These are phyloP conservation scores for Calocybe indica DNA, from an alignment of 768 basidiomycete species.

Conservation along the genomic window DNA sequence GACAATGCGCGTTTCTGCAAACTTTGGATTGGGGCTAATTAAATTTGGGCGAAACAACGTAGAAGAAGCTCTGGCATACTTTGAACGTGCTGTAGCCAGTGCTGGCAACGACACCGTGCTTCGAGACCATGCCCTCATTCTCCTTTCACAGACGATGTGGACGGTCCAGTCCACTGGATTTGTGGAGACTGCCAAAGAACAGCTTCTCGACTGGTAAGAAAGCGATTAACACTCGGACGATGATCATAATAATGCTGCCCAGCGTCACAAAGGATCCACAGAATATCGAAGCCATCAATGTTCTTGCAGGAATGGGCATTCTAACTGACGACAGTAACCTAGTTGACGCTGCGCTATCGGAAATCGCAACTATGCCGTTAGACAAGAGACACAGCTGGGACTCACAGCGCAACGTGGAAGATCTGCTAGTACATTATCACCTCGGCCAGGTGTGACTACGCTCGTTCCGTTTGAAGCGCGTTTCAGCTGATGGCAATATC, in stretches of 20 bases:
- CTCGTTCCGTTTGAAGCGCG: background rate
- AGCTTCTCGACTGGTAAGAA: slow-evolving; percentile 76
- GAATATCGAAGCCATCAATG: slow-evolving; percentile 76
- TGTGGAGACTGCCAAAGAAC: slow-evolving; percentile 69
- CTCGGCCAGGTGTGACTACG: slow-evolving; percentile 57
- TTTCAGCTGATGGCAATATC: background rate
- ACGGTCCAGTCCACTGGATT: slow-evolving; percentile 70
- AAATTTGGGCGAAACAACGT: slow-evolving; percentile 60
- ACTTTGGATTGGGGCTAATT: slow-evolving; percentile 70
- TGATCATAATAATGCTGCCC: slow-evolving; percentile 4
- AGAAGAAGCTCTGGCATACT: slow-evolving; percentile 53
- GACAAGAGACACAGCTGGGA: slow-evolving; percentile 65
- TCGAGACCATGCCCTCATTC: slow-evolving; percentile 64
- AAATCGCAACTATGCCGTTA: slow-evolving; percentile 64
- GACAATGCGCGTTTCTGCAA: slow-evolving; percentile 52
- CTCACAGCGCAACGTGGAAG: slow-evolving; percentile 61
- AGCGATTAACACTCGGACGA: background rate
- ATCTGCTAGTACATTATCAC: slow-evolving; percentile 67
- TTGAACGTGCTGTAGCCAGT: slow-evolving; percentile 62
- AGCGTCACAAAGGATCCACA: slow-evolving; percentile 78
- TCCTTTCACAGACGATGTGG: slow-evolving; percentile 88
- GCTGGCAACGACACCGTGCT: slow-evolving; percentile 42
- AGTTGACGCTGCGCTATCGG: slow-evolving; percentile 81
- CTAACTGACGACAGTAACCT: slow-evolving; percentile 72
- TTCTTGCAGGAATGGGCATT: slow-evolving; percentile 86